Percentiles rank a stretch among this genome's conserved stretches.
Evolutionary conservation across 331 rosid genomes (phyloP).

Genomic region (Erythrophleum ivorense): DNA sequence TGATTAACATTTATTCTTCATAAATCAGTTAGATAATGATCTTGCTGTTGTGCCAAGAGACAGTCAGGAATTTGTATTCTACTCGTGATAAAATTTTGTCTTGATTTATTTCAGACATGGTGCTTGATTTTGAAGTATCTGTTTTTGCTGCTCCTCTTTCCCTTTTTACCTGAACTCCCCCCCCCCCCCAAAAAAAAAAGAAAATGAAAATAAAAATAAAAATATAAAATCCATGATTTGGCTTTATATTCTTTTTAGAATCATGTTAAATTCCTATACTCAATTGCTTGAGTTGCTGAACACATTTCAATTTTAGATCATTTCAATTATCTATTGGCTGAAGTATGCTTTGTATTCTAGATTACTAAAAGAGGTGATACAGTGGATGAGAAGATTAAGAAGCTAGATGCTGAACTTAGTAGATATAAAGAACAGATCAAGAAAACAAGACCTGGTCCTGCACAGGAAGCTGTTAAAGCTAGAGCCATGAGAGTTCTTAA

Average conservation of each 20-base stretch:
- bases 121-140: background rate
- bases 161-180: background rate
- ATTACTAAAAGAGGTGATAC: slow-evolving; percentile 86
- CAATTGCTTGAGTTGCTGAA: slow-evolving; percentile 12
- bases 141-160: slow-evolving; percentile 3
- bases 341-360: slow-evolving; percentile 46
- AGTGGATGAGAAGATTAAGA: slow-evolving; percentile 86
- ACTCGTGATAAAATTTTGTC: slow-evolving; percentile 3
- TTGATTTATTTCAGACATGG: background rate
- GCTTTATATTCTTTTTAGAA: background rate
- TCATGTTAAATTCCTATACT: background rate
- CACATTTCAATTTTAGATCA: background rate
- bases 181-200: too few species aligned
- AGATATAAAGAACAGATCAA: slow-evolving; percentile 90
- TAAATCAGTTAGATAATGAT: background rate
- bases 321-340: slow-evolving; percentile 10
- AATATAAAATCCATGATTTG: background rate
- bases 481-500: slow-evolving; percentile 95
- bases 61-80: background rate
- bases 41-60: background rate
- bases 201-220: too few species aligned
- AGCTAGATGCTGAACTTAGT: slow-evolving; percentile 83
- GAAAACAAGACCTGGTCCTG: slow-evolving; percentile 97
- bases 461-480: slow-evolving; percentile 89
- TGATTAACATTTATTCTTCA: background rate